These are phyloP conservation scores for Ogataea nonfermentans DNA, from an alignment of 805 yeast genomes.

Conservation along the genomic window DNA sequence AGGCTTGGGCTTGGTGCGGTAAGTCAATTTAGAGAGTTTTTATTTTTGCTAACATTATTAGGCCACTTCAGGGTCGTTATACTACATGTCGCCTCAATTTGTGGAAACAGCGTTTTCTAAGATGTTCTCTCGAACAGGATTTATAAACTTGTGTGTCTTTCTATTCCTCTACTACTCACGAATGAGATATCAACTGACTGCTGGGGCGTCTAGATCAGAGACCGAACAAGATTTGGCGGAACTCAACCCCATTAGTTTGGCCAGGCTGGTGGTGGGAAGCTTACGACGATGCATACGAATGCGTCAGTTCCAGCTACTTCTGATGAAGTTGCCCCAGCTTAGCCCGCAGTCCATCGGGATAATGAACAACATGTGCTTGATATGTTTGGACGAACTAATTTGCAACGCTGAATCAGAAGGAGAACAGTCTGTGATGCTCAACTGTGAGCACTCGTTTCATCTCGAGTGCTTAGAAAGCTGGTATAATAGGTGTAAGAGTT, in stretches of 20 bases:
- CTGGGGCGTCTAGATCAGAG: slow-evolving; percentile 1
- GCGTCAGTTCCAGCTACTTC: slow-evolving; percentile 16
- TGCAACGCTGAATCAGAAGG: too few relatives aligned
- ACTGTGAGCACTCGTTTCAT: slow-evolving; percentile 42
- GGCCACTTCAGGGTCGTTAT: slow-evolving; percentile 21
- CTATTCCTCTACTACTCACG: slow-evolving; percentile 12
- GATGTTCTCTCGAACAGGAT: slow-evolving; percentile 12
- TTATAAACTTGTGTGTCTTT: slow-evolving; percentile 13
- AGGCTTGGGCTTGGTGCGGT: slow-evolving; percentile 22
- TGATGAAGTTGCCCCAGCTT: slow-evolving; percentile 11
- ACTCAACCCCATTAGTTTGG: slow-evolving; percentile 9
- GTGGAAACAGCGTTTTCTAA: slow-evolving; percentile 9
- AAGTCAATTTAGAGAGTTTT: slow-evolving; percentile 2
- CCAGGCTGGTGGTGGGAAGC: slow-evolving; percentile 13
- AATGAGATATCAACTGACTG: slow-evolving; percentile 5
- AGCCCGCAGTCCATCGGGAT: slow-evolving; percentile 7
- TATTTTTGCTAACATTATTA: background rate
- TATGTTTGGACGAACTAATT: slow-evolving; percentile 18
- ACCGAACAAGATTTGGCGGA: slow-evolving; percentile 6
- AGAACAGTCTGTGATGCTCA: slow-evolving; percentile 19
- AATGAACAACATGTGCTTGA: slow-evolving; percentile 18
- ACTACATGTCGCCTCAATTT: slow-evolving; percentile 20
- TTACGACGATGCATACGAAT: slow-evolving; percentile 15
- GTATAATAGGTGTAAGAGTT: slow-evolving; percentile 38
- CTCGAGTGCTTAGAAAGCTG: slow-evolving; percentile 39